Conservation (phyloP, 208 protist species). For the Angomonas desouzai region DNA sequence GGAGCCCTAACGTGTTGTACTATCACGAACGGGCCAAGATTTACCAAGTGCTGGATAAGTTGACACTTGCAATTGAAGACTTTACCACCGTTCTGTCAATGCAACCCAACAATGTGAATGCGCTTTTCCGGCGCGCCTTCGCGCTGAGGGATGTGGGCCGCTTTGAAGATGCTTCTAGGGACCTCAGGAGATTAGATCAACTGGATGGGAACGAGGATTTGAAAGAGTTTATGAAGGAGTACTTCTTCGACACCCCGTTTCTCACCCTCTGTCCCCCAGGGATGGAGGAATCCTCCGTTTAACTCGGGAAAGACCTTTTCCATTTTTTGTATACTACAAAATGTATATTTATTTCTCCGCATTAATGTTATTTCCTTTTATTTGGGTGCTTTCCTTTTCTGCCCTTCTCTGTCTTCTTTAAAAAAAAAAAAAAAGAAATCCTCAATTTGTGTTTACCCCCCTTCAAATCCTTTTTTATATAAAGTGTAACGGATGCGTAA, state of each 20-base stretch:
- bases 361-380: background rate
- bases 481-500: too few relatives aligned
- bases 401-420: background rate
- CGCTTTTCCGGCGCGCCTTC: constrained; percentile 80
- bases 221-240: constrained; percentile 39
- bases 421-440: background rate
- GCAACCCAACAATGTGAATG: constrained; percentile 62
- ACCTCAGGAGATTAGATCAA: constrained; percentile 72
- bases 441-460: too few relatives aligned
- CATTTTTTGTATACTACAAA: background rate
- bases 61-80: constrained; percentile 60
- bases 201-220: constrained; percentile 45
- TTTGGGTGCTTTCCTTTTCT: background rate
- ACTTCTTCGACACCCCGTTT: constrained; percentile 57
- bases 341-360: background rate
- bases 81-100: constrained; percentile 66
- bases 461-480: too few relatives aligned
- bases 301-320: background rate
- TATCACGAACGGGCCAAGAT: constrained; percentile 87
- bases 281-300: constrained; percentile 24
- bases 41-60: constrained; percentile 55
- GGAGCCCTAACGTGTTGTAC: constrained; percentile 18
- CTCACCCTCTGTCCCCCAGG: constrained; percentile 59
- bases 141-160: constrained; percentile 66
- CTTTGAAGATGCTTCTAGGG: constrained; percentile 76